Evolutionary conservation across 768 basidiomycete species (phyloP).

Genomic region (Gloeopeniophorella convolvens): DNA sequence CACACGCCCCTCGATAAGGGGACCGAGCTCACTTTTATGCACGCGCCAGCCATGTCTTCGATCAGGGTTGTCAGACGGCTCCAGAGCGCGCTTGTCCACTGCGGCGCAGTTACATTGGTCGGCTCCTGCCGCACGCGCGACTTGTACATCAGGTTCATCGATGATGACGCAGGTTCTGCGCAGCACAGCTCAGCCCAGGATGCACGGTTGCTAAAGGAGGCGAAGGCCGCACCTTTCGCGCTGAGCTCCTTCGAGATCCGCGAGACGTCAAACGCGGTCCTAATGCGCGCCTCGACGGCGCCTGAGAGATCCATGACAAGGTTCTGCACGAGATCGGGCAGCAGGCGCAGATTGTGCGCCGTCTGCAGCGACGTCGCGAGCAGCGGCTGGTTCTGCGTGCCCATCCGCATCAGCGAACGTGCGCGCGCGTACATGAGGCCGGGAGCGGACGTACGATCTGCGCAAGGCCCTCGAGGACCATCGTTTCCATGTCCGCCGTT

Average conservation of each 20-base stretch:
- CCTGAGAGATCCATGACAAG: slow-evolving; percentile 76
- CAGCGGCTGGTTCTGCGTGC: slow-evolving; percentile 73
- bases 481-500: slow-evolving; percentile 82
- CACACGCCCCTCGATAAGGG: background rate
- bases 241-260: slow-evolving; percentile 81
- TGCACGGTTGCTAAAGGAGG: background rate
- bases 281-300: slow-evolving; percentile 76
- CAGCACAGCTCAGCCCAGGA: slow-evolving; percentile 22
- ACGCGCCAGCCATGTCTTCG: slow-evolving; percentile 84
- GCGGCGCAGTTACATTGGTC: slow-evolving; percentile 78
- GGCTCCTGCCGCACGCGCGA: slow-evolving; percentile 88
- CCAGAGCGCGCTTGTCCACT: slow-evolving; percentile 83
- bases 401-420: background rate
- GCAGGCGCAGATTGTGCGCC: slow-evolving; percentile 82
- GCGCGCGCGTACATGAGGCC: background rate
- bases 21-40: slow-evolving; percentile 61
- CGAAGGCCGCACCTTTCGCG: slow-evolving; percentile 52
- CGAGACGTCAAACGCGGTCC: slow-evolving; percentile 76
- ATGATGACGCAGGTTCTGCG: slow-evolving; percentile 21
- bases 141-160: slow-evolving; percentile 56
- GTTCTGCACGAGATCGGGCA: slow-evolving; percentile 76
- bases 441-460: slow-evolving; percentile 51
- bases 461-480: slow-evolving; percentile 75
- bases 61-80: slow-evolving; percentile 71
- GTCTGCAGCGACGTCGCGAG: slow-evolving; percentile 94